Percentiles rank a stretch among this genome's conserved stretches.
These are phyloP conservation scores for Stropharia rugosoannulata DNA, from an alignment of 768 basidiomycete species.

Conservation along the genomic window DNA sequence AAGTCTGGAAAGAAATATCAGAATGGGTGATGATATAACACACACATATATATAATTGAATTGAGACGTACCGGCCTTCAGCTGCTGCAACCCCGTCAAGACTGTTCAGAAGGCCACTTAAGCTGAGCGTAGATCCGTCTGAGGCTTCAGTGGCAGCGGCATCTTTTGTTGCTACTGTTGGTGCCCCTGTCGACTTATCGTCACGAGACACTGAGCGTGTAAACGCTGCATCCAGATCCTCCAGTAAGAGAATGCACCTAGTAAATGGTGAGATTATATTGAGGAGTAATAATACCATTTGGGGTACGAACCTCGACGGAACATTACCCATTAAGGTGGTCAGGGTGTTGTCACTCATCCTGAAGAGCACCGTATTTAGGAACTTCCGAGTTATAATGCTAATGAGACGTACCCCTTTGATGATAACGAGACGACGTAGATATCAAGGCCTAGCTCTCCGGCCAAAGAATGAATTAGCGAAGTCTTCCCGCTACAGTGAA, in stretches of 20 bases:
- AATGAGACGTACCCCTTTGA: constrained; percentile 70
- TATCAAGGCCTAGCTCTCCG: constrained; percentile 84
- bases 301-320: constrained; percentile 60
- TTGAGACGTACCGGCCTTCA: constrained; percentile 70
- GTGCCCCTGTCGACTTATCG: constrained; percentile 72
- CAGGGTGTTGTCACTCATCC: constrained; percentile 90
- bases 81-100: constrained; percentile 85
- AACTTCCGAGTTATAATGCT: neutral
- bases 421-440: constrained; percentile 87
- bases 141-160: constrained; percentile 42
- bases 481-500: constrained; percentile 68
- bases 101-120: constrained; percentile 84
- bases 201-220: constrained; percentile 87
- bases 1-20: constrained; percentile 43
- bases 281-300: neutral
- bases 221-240: constrained; percentile 92
- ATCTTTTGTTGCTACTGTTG: constrained; percentile 46
- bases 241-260: constrained; percentile 90
- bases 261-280: constrained; percentile 7
- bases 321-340: constrained; percentile 87
- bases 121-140: constrained; percentile 81
- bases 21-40: neutral
- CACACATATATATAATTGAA: neutral
- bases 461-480: constrained; percentile 84
- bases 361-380: constrained; percentile 26